phyloP scores from a whole-genome alignment of 345 rosid species.

The Syzygium grande region DNA sequence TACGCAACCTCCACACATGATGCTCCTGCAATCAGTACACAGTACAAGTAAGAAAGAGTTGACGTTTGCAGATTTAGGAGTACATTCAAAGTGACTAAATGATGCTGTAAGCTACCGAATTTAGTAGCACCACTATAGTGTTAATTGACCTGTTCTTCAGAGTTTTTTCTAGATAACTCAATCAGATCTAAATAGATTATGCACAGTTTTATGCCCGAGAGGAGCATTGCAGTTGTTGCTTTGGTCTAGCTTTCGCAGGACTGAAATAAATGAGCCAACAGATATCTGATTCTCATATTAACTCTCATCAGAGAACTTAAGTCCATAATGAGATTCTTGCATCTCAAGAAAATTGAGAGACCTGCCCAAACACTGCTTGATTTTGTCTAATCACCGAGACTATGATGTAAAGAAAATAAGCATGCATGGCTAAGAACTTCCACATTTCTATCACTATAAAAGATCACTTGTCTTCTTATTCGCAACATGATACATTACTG shows the following conservation, averaged over 20 bases:
- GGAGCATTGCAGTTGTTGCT: background rate
- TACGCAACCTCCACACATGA: constrained; percentile 73
- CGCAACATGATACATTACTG: background rate
- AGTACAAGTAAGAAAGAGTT: background rate
- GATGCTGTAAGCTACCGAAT: background rate
- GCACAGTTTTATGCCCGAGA: background rate
- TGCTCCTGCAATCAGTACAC: constrained; percentile 32
- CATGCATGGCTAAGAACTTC: background rate
- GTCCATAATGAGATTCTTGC: background rate
- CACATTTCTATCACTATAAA: background rate
- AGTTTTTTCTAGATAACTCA: background rate
- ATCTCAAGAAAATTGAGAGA: background rate
- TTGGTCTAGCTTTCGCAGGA: background rate
- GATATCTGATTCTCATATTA: background rate
- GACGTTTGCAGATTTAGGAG: background rate
- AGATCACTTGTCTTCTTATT: background rate
- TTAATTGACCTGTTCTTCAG: background rate
- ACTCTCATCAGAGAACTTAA: background rate
- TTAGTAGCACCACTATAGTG: accelerated
- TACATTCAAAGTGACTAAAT: background rate
- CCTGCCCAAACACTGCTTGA: background rate
- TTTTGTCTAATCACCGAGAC: background rate
- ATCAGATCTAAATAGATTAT: background rate
- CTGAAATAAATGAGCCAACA: background rate
- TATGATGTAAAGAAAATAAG: background rate